Evolutionary conservation across 2,329 filamentous ascomycete species (phyloP).

Genomic region (Diaporthe citriasiana): DNA sequence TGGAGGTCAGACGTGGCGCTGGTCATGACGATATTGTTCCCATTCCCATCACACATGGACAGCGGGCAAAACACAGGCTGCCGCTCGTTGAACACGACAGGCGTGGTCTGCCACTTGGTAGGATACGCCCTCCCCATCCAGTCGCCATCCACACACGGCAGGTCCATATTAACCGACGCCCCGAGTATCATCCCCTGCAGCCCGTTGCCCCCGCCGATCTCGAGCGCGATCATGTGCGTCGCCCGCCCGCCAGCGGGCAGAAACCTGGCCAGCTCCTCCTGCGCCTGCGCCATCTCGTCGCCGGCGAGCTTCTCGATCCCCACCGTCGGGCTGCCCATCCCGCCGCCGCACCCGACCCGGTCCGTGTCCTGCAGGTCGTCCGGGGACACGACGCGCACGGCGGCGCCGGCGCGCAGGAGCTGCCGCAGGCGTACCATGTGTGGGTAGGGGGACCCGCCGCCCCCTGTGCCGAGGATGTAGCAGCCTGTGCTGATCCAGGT

Average conservation of each 20-base stretch:
- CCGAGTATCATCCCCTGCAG: conserved; percentile 70
- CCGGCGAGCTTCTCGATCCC: conserved; percentile 71
- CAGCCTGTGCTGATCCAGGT: conserved; percentile 70
- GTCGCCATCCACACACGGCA: conserved; percentile 66
- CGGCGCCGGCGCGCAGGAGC: conserved; percentile 64
- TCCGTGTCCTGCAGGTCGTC: conserved; percentile 64
- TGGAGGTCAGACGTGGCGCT: conserved; percentile 60
- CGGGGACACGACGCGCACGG: conserved; percentile 65
- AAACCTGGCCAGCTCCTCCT: conserved; percentile 67
- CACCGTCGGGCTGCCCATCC: conserved; percentile 72
- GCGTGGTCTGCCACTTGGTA: conserved; percentile 68
- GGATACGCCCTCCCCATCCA: conserved; percentile 67
- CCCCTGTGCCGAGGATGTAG: conserved; percentile 73
- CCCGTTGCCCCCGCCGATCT: conserved; percentile 78
- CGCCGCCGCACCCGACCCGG: conserved; percentile 68
- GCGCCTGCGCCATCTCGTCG: conserved; percentile 67
- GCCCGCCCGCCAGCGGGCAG: conserved; percentile 55
- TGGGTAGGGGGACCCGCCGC: conserved; percentile 69
- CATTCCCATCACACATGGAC: conserved; percentile 66
- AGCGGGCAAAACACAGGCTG: conserved; percentile 61
- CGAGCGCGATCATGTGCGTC: conserved; percentile 72
- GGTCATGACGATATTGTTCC: conserved; percentile 65
- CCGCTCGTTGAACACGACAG: conserved; percentile 65
- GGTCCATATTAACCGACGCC: conserved; percentile 64
- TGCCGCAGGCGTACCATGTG: conserved; percentile 65